Conservation (phyloP, 495 filamentous ascomycete genomes). For the Glarea lozoyensis region DNA sequence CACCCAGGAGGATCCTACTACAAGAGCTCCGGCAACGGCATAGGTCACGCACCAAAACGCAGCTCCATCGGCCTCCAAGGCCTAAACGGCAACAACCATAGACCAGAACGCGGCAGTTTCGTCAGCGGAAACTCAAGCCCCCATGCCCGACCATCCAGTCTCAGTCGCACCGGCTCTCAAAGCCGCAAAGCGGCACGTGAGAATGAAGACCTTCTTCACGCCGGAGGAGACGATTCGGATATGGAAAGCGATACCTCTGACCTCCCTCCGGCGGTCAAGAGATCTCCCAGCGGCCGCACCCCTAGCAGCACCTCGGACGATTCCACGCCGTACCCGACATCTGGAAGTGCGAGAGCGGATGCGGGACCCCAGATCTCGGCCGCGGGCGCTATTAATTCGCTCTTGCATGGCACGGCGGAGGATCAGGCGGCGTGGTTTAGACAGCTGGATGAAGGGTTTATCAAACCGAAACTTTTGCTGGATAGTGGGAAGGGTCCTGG, state of each 20-base stretch:
- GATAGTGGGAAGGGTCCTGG: constrained; percentile 47
- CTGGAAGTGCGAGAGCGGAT: constrained; percentile 19
- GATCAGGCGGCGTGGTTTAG: constrained; percentile 89
- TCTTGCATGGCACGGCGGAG: constrained; percentile 43
- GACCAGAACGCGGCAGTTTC: constrained; percentile 39
- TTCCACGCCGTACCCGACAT: constrained; percentile 19
- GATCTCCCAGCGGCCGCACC: constrained; percentile 18
- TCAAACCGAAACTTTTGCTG: constrained; percentile 86
- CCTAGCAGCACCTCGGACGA: constrained; percentile 5
- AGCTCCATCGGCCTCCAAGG: constrained; percentile 47
- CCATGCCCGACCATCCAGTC: constrained; percentile 30
- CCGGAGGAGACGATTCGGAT: constrained; percentile 52
- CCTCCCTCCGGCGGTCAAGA: constrained; percentile 40
- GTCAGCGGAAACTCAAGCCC: constrained; percentile 45
- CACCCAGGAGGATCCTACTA: constrained; percentile 67
- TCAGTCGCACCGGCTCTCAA: constrained; percentile 39
- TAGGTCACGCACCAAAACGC: constrained; percentile 64
- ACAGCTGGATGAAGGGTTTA: constrained; percentile 91
- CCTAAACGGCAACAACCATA: constrained; percentile 25
- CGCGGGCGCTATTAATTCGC: constrained; percentile 17
- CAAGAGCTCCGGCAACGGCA: constrained; percentile 56
- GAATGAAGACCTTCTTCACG: constrained; percentile 53
- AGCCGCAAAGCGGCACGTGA: constrained; percentile 36
- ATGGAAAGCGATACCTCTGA: constrained; percentile 58
- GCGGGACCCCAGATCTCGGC: constrained; percentile 19